Conservation (phyloP, 345 rosid genomes). For the Sisymbrium altissimum region DNA sequence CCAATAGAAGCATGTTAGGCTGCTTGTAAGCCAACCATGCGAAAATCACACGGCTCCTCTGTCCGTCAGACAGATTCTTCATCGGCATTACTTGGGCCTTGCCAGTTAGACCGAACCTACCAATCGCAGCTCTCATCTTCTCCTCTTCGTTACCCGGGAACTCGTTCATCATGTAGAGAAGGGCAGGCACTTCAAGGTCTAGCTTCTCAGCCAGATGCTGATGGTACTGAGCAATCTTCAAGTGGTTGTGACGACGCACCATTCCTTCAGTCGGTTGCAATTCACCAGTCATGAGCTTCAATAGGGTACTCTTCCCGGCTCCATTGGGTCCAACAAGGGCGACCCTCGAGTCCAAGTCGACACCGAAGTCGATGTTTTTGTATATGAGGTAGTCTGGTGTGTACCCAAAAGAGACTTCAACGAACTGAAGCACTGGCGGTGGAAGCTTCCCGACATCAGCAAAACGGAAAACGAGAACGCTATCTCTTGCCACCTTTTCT, state of each 20-base stretch:
- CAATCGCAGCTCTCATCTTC: constrained; percentile 91
- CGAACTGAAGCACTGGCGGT: constrained; percentile 97
- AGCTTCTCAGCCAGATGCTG: constrained; percentile 98
- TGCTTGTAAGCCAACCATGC: constrained; percentile 97
- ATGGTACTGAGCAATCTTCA: constrained; percentile 90
- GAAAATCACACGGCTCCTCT: constrained; percentile 90
- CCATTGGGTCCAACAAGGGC: constrained; percentile 98
- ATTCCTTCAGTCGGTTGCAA: constrained; percentile 83
- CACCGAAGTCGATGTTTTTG: constrained; percentile 91
- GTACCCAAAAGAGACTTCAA: constrained; percentile 90
- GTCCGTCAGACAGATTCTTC: constrained; percentile 97
- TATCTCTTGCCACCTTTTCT: constrained; percentile 71
- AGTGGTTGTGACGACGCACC: constrained; percentile 95
- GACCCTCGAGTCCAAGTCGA: constrained; percentile 89
- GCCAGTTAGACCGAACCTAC: constrained; percentile 85
- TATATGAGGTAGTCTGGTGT: constrained; percentile 78
- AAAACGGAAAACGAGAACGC: constrained; percentile 82
- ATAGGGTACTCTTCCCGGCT: constrained; percentile 94
- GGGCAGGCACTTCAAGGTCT: constrained; percentile 78
- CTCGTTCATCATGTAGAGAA: constrained; percentile 77
- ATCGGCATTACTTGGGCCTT: constrained; percentile 98
- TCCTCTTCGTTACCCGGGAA: constrained; percentile 96
- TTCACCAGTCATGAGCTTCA: constrained; percentile 98
- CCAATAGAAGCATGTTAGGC: constrained; percentile 87
- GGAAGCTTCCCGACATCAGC: constrained; percentile 96